Evolutionary conservation across 1,284 basidiomycete genomes (phyloP).

Genomic region (Pyrrhoderma noxium): DNA sequence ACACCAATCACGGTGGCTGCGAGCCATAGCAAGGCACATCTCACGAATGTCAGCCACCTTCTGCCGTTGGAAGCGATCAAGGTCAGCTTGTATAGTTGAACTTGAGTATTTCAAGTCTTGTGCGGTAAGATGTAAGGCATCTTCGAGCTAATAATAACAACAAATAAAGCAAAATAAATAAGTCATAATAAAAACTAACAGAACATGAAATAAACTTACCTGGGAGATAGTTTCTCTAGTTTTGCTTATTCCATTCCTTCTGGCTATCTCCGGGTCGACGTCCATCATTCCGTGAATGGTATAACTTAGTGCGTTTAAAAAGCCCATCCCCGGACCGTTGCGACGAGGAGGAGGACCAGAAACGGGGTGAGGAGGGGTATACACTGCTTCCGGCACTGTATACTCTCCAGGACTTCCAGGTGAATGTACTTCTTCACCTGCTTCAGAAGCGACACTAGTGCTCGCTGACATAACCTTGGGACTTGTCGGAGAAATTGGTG

Average conservation of each 20-base stretch:
- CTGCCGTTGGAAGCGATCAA: conserved; percentile 97
- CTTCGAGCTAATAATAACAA: conserved; percentile 63
- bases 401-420: conserved; percentile 24
- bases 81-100: conserved; percentile 92
- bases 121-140: conserved; percentile 81
- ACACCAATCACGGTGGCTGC: conserved; percentile 92
- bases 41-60: conserved; percentile 94
- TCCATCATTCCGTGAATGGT: conserved; percentile 98
- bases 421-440: conserved; percentile 15
- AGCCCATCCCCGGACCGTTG: conserved; percentile 69
- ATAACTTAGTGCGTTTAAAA: conserved; percentile 90
- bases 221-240: conserved; percentile 91
- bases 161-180: conserved; percentile 5
- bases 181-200: background rate
- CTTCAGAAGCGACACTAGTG: background rate
- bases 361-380: conserved; percentile 69
- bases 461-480: background rate
- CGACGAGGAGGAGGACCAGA: conserved; percentile 56
- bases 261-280: conserved; percentile 92
- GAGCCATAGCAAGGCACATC: conserved; percentile 87
- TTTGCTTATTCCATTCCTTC: conserved; percentile 89
- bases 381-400: conserved; percentile 28
- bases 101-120: conserved; percentile 95
- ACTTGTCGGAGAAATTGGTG: background rate
- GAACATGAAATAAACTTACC: conserved; percentile 39